Conservation (phyloP, 73 alveolate genomes). For the Tetrahymena elliotti region DNA sequence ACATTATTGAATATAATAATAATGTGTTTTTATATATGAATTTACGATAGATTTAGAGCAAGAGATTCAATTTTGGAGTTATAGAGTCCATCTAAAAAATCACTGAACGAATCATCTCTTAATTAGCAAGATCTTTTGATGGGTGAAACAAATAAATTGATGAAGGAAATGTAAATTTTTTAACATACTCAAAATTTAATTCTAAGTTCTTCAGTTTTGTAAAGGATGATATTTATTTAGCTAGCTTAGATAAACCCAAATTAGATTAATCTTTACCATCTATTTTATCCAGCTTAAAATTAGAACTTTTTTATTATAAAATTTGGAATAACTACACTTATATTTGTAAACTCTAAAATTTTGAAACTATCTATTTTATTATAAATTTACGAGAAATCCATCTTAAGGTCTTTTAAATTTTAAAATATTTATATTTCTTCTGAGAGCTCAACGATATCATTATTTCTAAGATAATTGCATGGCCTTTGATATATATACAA, state of each 20-base stretch:
- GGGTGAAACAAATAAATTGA: not conserved
- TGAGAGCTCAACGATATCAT: not conserved
- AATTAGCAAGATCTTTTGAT: not conserved
- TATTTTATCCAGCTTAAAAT: not conserved
- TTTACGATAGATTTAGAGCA: not conserved
- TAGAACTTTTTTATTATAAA: not conserved
- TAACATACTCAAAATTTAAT: not conserved
- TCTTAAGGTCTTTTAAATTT: not conserved
- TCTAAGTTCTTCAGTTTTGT: not conserved
- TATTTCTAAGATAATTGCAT: not conserved
- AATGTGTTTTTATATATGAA: not conserved
- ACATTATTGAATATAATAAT: not conserved
- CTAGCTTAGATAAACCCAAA: not conserved
- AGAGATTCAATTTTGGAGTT: not conserved
- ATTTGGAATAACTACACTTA: too few relatives aligned
- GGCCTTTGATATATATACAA: not conserved
- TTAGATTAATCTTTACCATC: not conserved
- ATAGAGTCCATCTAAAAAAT: not conserved
- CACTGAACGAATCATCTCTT: not conserved
- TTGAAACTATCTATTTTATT: not conserved
- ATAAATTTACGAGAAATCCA: not conserved
- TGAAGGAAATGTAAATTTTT: not conserved
- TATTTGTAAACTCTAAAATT: not conserved
- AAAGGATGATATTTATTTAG: not conserved
- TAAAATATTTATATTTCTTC: not conserved